Evolutionary conservation across 169 alveolate species (phyloP).

Genomic region (Besnoitia besnoiti): DNA sequence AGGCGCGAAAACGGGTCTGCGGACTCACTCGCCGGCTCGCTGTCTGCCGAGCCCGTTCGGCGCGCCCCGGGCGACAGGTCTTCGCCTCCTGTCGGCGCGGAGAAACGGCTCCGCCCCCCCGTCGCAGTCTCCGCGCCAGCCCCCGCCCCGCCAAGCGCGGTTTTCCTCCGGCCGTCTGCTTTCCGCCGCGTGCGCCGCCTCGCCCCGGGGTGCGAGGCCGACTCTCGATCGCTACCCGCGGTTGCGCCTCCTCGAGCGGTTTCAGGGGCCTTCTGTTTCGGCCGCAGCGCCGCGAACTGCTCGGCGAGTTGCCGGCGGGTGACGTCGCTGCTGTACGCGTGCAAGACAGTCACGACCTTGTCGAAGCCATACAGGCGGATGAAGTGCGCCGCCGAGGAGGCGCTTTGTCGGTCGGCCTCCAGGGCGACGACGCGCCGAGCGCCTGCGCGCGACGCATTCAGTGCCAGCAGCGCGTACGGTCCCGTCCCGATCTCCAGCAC

Average conservation of each 20-base stretch:
- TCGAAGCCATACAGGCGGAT: conserved; percentile 32
- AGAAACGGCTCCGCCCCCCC: no score
- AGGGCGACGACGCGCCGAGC: conserved; percentile 46
- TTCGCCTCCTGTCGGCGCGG: no score
- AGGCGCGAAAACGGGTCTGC: neutral
- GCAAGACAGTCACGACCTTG: neutral
- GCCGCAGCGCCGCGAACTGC: neutral
- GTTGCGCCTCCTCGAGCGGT: no score
- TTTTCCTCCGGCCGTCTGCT: no score
- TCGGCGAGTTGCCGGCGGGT: neutral
- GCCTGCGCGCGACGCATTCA: conserved; percentile 68
- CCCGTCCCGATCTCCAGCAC: conserved; percentile 69
- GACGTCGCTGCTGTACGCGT: conserved; percentile 48
- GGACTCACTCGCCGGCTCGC: no score
- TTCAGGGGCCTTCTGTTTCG: neutral
- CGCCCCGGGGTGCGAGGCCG: no score
- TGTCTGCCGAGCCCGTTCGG: no score
- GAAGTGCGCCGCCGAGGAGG: conserved; percentile 46
- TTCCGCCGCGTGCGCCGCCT: no score
- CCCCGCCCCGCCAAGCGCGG: no score
- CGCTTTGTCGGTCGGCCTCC: conserved; percentile 54
- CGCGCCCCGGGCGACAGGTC: no score
- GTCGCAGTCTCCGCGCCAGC: no score
- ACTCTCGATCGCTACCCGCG: no score
- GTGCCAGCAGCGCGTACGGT: conserved; percentile 62